Percentiles rank a stretch among this genome's conserved stretches.
These are phyloP conservation scores for Monosporozyma unispora DNA, from an alignment of 805 yeast genomes.

Conservation along the genomic window DNA sequence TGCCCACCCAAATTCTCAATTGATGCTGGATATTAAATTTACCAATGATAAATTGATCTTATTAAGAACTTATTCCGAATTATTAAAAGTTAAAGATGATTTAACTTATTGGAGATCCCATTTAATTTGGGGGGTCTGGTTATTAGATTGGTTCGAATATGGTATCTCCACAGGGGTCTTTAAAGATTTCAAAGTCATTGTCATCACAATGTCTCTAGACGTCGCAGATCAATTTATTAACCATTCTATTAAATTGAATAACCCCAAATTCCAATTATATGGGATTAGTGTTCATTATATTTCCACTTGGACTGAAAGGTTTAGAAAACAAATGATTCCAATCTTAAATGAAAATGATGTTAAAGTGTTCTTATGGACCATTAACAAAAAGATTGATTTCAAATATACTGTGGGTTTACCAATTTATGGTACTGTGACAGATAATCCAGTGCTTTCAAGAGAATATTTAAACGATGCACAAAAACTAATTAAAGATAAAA, in stretches of 20 bases:
- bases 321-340: conserved; percentile 22
- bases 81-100: conserved; percentile 34
- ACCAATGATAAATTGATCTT: conserved; percentile 38
- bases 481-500: conserved; percentile 2
- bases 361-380: conserved; percentile 44
- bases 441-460: conserved; percentile 21
- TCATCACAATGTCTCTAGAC: conserved; percentile 30
- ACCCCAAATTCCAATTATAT: conserved; percentile 40
- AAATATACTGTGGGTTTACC: conserved; percentile 23
- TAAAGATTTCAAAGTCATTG: conserved; percentile 29
- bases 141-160: conserved; percentile 35
- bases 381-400: conserved; percentile 33
- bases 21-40: conserved; percentile 47
- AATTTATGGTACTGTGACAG: conserved; percentile 27
- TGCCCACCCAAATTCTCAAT: conserved; percentile 25
- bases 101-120: conserved; percentile 36
- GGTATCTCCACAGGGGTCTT: conserved; percentile 35
- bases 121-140: conserved; percentile 48
- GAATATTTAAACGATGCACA: conserved; percentile 5
- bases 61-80: conserved; percentile 31
- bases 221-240: conserved; percentile 27
- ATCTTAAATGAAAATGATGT: conserved; percentile 27
- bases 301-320: conserved; percentile 39
- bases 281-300: conserved; percentile 45
- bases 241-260: conserved; percentile 32